phyloP scores from a whole-genome alignment of 768 basidiomycete species.

The Strobilomyces dryophilus region DNA sequence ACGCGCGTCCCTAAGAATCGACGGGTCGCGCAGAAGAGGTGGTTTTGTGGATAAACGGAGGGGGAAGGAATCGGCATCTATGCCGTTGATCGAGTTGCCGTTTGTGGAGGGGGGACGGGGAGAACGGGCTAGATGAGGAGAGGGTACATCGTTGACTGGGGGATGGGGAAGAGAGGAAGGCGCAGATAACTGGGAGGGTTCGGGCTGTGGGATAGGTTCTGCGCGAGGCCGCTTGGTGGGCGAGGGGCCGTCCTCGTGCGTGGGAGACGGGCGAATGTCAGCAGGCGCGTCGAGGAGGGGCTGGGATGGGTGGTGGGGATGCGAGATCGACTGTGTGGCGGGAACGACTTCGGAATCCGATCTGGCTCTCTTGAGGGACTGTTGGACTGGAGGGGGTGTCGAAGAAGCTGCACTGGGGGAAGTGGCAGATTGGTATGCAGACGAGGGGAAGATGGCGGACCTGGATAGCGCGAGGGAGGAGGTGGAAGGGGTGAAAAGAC shows the following conservation, averaged over 20 bases:
- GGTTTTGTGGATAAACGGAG: slow-evolving; percentile 71
- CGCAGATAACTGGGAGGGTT: slow-evolving; percentile 20
- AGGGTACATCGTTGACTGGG: slow-evolving; percentile 27
- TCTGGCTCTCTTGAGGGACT: slow-evolving; percentile 55
- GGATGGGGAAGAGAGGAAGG: slow-evolving; percentile 18
- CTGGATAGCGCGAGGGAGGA: slow-evolving; percentile 48
- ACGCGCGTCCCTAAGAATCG: slow-evolving; percentile 47
- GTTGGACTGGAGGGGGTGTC: slow-evolving; percentile 46
- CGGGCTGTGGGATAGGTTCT: slow-evolving; percentile 41
- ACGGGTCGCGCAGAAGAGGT: slow-evolving; percentile 49
- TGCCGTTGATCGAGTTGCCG: slow-evolving; percentile 39
- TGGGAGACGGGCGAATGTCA: slow-evolving; percentile 44
- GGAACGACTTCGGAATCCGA: slow-evolving; percentile 58
- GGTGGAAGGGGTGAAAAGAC: slow-evolving; percentile 81
- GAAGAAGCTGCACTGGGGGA: slow-evolving; percentile 49
- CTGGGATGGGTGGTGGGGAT: slow-evolving; percentile 18
- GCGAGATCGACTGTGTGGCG: slow-evolving; percentile 12
- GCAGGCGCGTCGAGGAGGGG: slow-evolving; percentile 31
- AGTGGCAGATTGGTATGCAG: slow-evolving; percentile 43
- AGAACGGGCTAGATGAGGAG: slow-evolving; percentile 39
- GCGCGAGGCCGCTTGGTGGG: slow-evolving; percentile 70
- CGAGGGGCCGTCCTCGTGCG: slow-evolving; percentile 60
- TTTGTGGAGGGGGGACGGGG: slow-evolving; percentile 45
- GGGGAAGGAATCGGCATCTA: slow-evolving; percentile 43
- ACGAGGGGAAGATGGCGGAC: slow-evolving; percentile 51